These are phyloP conservation scores for Biscogniauxia sp. DNA, from an alignment of 2,329 filamentous ascomycete genomes.

Conservation along the genomic window DNA sequence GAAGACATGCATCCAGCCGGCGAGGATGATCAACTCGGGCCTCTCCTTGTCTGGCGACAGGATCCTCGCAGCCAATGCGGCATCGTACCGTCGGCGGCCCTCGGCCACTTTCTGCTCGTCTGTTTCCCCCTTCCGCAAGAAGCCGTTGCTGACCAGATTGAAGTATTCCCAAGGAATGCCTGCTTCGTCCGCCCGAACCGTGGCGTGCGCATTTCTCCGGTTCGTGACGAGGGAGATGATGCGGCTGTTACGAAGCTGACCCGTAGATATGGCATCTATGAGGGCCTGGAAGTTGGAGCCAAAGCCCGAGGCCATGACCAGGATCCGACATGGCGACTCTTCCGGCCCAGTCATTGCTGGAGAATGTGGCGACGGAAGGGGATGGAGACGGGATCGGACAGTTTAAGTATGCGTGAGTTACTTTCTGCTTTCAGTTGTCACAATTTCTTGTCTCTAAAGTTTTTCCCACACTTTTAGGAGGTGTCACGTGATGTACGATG, in stretches of 20 bases:
- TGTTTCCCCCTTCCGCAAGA: conserved; percentile 41
- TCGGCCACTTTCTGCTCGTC: conserved; percentile 41
- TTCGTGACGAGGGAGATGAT: conserved; percentile 11
- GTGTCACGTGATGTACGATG: too few relatives aligned
- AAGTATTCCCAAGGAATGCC: conserved; percentile 61
- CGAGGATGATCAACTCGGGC: conserved; percentile 62
- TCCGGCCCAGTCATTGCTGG: conserved; percentile 7
- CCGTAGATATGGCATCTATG: conserved; percentile 13
- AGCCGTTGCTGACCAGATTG: conserved; percentile 57
- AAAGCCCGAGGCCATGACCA: conserved; percentile 58
- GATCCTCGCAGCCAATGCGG: conserved; percentile 58
- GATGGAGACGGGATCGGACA: conserved; percentile 4
- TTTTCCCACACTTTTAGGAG: too few relatives aligned
- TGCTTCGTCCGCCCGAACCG: conserved; percentile 4
- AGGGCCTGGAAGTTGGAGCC: conserved; percentile 68
- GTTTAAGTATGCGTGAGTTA: neutral
- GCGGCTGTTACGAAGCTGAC: conserved; percentile 9
- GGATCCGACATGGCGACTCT: conserved; percentile 13
- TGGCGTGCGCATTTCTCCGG: conserved; percentile 9
- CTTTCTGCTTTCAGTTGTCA: conserved; percentile 2
- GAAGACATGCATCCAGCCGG: conserved; percentile 68
- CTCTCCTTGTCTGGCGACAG: conserved; percentile 40
- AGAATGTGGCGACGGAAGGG: conserved; percentile 1
- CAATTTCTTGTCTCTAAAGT: conserved; percentile 2
- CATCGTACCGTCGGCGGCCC: conserved; percentile 57